Conservation (phyloP, 2,329 filamentous ascomycete species). For the Berkeleyomyces rouxiae region DNA sequence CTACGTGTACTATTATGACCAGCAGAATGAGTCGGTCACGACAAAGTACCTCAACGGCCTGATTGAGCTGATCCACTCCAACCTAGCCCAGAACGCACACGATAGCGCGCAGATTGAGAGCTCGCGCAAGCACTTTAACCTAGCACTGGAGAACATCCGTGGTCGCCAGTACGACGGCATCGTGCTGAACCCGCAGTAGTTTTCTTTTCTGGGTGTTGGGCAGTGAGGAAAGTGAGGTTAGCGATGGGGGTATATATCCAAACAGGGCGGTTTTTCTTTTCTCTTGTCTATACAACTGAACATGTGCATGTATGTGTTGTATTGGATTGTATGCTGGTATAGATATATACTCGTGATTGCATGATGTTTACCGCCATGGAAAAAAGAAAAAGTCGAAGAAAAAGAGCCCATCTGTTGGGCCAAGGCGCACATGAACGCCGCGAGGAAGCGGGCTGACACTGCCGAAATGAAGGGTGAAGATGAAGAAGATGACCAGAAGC, state of each 20-base stretch:
- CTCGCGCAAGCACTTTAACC: slow-evolving; percentile 83
- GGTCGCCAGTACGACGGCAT: slow-evolving; percentile 88
- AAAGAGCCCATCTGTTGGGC: no score
- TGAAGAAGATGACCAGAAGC: background rate
- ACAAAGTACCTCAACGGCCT: slow-evolving; percentile 96
- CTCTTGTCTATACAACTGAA: background rate
- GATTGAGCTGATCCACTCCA: slow-evolving; percentile 95
- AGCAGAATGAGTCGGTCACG: slow-evolving; percentile 95
- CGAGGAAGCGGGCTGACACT: background rate
- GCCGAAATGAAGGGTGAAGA: no score
- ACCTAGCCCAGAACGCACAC: slow-evolving; percentile 69
- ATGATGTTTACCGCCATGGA: no score
- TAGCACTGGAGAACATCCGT: slow-evolving; percentile 85
- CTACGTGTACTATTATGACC: slow-evolving; percentile 98
- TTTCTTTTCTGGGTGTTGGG: no score
- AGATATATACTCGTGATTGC: background rate
- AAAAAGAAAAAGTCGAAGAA: no score
- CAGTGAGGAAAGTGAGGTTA: background rate
- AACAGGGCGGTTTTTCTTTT: background rate
- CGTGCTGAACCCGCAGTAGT: slow-evolving; percentile 44
- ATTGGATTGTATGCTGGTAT: background rate
- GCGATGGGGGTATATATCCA: background rate
- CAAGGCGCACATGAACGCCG: no score
- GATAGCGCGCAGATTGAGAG: slow-evolving; percentile 72
- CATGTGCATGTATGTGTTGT: background rate